phyloP scores from a whole-genome alignment of 176 grass and related monocot species.

The Juncus inflexus region DNA sequence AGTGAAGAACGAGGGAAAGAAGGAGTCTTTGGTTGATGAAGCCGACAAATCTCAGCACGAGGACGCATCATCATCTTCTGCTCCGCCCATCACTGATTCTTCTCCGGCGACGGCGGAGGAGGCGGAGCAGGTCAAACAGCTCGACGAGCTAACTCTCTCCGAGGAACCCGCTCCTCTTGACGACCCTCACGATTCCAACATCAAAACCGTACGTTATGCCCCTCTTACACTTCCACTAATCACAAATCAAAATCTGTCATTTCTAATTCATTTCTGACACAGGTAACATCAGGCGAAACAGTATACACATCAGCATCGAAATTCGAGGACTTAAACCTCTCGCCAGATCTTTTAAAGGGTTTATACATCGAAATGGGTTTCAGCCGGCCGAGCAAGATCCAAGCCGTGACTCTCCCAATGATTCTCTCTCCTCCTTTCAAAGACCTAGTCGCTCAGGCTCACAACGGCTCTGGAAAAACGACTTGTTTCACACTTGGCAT shows the following conservation, averaged over 20 bases:
- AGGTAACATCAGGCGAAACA: slow-evolving; percentile 77
- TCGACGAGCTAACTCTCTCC: slow-evolving; percentile 56
- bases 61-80: slow-evolving; percentile 25
- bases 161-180: slow-evolving; percentile 54
- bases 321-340: slow-evolving; percentile 84
- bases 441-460: slow-evolving; percentile 92
- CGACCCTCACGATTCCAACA: slow-evolving; percentile 82
- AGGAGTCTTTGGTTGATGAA: slow-evolving; percentile 38
- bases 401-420: slow-evolving; percentile 85
- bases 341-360: slow-evolving; percentile 64
- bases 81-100: neutral
- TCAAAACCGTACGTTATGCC: slow-evolving; percentile 52
- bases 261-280: neutral
- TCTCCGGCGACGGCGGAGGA: slow-evolving; percentile 29
- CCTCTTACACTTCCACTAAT: too few relatives aligned
- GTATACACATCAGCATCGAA: slow-evolving; percentile 77
- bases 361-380: slow-evolving; percentile 83
- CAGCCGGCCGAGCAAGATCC: slow-evolving; percentile 79
- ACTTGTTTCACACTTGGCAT: slow-evolving; percentile 97
- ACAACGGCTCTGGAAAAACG: slow-evolving; percentile 92
- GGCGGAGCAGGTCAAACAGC: slow-evolving; percentile 71
- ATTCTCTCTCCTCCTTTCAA: slow-evolving; percentile 77
- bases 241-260: neutral
- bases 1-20: too few relatives aligned
- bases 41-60: slow-evolving; percentile 56